Conservation (phyloP, 805 yeast species). For the Wickerhamomyces silvicola region DNA sequence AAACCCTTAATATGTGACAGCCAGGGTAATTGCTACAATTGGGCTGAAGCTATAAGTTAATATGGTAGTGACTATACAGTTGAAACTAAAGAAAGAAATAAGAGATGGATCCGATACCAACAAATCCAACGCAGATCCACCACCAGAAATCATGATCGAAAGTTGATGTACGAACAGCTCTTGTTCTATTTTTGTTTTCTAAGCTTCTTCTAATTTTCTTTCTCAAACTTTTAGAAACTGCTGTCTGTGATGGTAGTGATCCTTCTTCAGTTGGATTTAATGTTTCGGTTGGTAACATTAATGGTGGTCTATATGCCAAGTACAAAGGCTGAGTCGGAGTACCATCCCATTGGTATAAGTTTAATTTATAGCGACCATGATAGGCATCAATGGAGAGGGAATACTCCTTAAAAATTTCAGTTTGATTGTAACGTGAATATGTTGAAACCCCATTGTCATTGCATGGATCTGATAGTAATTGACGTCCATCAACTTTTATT, state of each 20-base stretch:
- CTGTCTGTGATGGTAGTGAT: slow-evolving; percentile 21
- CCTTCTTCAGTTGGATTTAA: slow-evolving; percentile 69
- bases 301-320: slow-evolving; percentile 87
- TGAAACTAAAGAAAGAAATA: slow-evolving; percentile 17
- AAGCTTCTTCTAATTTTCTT: slow-evolving; percentile 60
- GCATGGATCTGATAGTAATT: slow-evolving; percentile 84
- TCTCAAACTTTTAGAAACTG: slow-evolving; percentile 30
- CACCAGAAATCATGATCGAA: slow-evolving; percentile 45
- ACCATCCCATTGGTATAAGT: slow-evolving; percentile 74
- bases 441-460: slow-evolving; percentile 48
- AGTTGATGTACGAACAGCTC: slow-evolving; percentile 44
- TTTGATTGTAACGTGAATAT: slow-evolving; percentile 69
- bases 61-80: not conserved
- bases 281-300: slow-evolving; percentile 91
- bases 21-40: too few species aligned
- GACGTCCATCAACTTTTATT: slow-evolving; percentile 85
- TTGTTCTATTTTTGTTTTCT: slow-evolving; percentile 75
- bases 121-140: slow-evolving; percentile 44
- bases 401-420: slow-evolving; percentile 51
- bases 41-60: too few species aligned
- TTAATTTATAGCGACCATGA: slow-evolving; percentile 76
- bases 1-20: too few species aligned
- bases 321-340: slow-evolving; percentile 79
- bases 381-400: slow-evolving; percentile 63
- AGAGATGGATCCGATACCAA: slow-evolving; percentile 32